Evolutionary conservation across 2,329 filamentous ascomycete species (phyloP), one percentile per base, ranked within the genome.

Genomic region (Acephala macrosclerotiorum): DNA sequence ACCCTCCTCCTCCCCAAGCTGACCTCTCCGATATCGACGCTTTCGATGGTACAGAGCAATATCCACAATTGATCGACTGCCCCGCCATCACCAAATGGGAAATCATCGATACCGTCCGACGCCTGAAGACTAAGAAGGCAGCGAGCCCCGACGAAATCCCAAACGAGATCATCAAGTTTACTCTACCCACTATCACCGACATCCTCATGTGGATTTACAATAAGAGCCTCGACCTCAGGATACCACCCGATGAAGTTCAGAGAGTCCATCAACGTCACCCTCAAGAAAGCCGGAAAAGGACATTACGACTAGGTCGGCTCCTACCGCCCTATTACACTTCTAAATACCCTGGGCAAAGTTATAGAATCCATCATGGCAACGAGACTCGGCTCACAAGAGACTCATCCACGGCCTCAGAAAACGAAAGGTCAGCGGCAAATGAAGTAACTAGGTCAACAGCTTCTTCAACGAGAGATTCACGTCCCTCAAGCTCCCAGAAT

Each of bases 401-500:
- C 59, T 67, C 2, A 35, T 71, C 53, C 61, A 71, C 47, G 68
- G 68, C 42, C 42, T 70, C 3, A 59, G 59, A 26, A 69, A 69
- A 55, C 38, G 64, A 22, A 16, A 57, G 29, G 53, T 62, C n/a
- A n/a, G n/a, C n/a, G n/a, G 40, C 40, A n/a, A 56, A 58, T 14
- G 29, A 57, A 65, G 36, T 20, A 35, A 26, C 68, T 45, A 16
- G 45, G 67, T 72, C 6, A 58, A 53, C 14, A 65, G 61, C 64
- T 73, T 68, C 58, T 66, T 73, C 25, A 67, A 35, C 16, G 53
- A 67, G 29, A 51, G 66, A 18, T 36, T 49, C 6, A 68, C 68
- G 8, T 11, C 5, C 5, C 9, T 45, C 40, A 45, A 45, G 16
- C 40, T 45, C 18, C 40, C 9, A 18, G 40, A 45, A n/a, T 5